A percentile compares a stretch with the other conserved stretches of the same genome.
Conservation (phyloP, 352 stramenopile genomes). For the Halophytophthora polymorphica region DNA sequence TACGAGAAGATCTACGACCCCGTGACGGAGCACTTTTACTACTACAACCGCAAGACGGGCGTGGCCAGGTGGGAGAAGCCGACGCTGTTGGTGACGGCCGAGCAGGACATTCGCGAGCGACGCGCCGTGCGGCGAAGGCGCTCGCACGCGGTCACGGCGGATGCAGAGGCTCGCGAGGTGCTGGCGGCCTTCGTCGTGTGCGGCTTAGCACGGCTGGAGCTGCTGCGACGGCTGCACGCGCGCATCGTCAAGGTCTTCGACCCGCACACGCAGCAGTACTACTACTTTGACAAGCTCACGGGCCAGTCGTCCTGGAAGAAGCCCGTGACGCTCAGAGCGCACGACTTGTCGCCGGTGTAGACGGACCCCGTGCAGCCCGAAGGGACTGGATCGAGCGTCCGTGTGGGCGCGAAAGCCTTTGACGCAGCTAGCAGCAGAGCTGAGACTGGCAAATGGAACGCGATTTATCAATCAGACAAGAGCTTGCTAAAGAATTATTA, state of each 20-base stretch:
- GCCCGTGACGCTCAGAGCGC: conserved; percentile 44
- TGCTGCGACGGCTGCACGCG: conserved; percentile 34
- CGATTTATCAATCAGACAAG: too few relatives aligned
- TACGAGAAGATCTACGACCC: conserved; percentile 81
- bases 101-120: conserved; percentile 37
- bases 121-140: conserved; percentile 40
- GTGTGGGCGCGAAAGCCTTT: too few relatives aligned
- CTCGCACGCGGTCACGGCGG: conserved; percentile 42
- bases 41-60: conserved; percentile 74
- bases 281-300: conserved; percentile 81
- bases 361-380: background rate
- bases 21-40: conserved; percentile 60
- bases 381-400: too few relatives aligned
- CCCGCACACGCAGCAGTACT: conserved; percentile 57
- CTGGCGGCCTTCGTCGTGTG: conserved; percentile 45
- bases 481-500: too few relatives aligned
- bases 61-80: conserved; percentile 66
- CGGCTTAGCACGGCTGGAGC: conserved; percentile 39
- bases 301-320: conserved; percentile 78
- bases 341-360: conserved; percentile 34
- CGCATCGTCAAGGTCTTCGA: conserved; percentile 78
- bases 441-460: too few relatives aligned
- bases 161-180: conserved; percentile 35
- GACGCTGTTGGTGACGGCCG: conserved; percentile 29
- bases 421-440: too few relatives aligned